Base-by-base conservation (phyloP, 1,284 basidiomycete genomes). In the Cutaneotrichosporon dermatis region DNA sequence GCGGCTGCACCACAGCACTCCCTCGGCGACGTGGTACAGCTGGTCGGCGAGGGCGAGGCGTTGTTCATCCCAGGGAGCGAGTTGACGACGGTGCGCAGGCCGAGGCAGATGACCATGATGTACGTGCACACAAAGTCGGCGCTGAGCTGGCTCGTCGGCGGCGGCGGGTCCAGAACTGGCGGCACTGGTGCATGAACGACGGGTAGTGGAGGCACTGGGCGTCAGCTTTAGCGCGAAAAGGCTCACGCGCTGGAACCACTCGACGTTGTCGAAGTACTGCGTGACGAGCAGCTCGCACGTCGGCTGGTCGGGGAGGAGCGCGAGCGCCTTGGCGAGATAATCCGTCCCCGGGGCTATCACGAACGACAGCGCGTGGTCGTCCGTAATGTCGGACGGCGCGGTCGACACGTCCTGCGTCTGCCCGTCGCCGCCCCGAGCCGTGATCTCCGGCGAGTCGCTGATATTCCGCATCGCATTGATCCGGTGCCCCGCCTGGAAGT, bases 381-480 rank as follows among this genome's bases (percentile, higher is more conserved):
- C 51, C 0, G 44, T 42, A 5, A 54, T 36, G 13, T 54, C 36
- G 4, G 41, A 13, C 3, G 55, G 37, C 10, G 39, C 51, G 9
- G 25, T 49, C 3, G 34, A 37, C 11, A 43, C 51, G 13, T 41
- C 51, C 11, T 36, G 16, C 13, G n/a, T 7, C 13, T 36, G 49
- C 6, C 53, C n/a, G 40, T 15, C 33, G 25, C 13, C n/a, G 53
- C 36, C 5, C 33, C 50, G 8, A 42, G 39, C 12, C 41, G 49
- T 43, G 12, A 54, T 50, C 25, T 50, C 51, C 1, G 54, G 56
- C 16, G 59, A 55, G 35, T 59, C 49, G 8, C 49, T 55, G 15
- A 63, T 44, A 40, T 64, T 64, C 35, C 62, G 59, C 35, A 64
- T 45, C n/a, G 62, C 54, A 54, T 65, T 65, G 58, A 65, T 51